phyloP scores from a whole-genome alignment of 2,329 filamentous ascomycete genomes.

The Pseudogymnoascus sp. region DNA sequence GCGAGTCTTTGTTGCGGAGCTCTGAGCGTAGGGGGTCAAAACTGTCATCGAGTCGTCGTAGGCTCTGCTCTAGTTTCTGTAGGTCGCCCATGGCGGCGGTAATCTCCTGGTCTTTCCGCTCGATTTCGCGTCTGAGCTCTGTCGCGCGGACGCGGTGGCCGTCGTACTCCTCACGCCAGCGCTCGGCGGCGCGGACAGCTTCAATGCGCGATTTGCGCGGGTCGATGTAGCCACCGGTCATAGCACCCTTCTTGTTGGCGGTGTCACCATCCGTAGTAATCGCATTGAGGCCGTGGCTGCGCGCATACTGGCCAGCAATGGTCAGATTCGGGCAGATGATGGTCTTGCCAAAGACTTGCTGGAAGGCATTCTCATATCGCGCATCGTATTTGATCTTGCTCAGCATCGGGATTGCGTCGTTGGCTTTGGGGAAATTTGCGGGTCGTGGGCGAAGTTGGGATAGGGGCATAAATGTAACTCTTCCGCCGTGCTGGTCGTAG shows the following conservation, averaged over 20 bases:
- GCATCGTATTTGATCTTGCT: constrained; percentile 75
- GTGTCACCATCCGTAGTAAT: constrained; percentile 94
- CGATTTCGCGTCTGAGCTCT: constrained; percentile 62
- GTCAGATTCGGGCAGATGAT: constrained; percentile 88
- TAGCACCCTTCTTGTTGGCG: constrained; percentile 87
- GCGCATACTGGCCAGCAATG: constrained; percentile 81
- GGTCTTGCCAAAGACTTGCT: constrained; percentile 91
- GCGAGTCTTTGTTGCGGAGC: constrained; percentile 63
- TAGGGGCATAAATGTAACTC: constrained; percentile 91
- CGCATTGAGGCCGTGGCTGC: constrained; percentile 83
- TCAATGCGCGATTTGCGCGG: constrained; percentile 78
- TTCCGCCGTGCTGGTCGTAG: constrained; percentile 70
- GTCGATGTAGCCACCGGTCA: constrained; percentile 93
- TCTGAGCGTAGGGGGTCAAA: constrained; percentile 75
- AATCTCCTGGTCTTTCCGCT: constrained; percentile 79
- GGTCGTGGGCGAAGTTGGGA: constrained; percentile 67
- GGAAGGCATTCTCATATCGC: constrained; percentile 75
- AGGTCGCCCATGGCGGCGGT: constrained; percentile 77
- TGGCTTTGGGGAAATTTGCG: constrained; percentile 72
- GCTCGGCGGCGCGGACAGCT: constrained; percentile 66
- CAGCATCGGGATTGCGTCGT: constrained; percentile 79
- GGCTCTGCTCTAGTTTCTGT: constrained; percentile 72
- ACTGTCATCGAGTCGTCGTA: constrained; percentile 69
- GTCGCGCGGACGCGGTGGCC: constrained; percentile 52
- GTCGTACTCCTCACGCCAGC: constrained; percentile 69